phyloP scores from a whole-genome alignment of 345 rosid genomes.

The Raphanus sativus region DNA sequence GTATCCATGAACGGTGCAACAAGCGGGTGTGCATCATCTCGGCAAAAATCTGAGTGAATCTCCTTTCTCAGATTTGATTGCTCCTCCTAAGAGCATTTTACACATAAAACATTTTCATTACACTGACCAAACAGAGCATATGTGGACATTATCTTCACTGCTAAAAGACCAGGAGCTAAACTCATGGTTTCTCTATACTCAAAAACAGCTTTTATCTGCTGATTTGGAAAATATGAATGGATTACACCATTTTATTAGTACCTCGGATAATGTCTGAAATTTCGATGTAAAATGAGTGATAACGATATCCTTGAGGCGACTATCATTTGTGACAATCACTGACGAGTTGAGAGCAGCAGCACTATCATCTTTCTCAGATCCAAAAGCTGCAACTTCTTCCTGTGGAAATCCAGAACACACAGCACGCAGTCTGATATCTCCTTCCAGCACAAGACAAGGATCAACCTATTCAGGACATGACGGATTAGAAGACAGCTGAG shows the following conservation, averaged over 20 bases:
- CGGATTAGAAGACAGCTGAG: conserved; percentile 3
- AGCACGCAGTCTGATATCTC: conserved; percentile 60
- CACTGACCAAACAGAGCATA: background rate
- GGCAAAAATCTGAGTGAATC: conserved; percentile 64
- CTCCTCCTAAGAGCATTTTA: conserved; percentile 59
- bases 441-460: conserved; percentile 69
- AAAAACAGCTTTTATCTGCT: conserved; percentile 2
- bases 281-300: conserved; percentile 55
- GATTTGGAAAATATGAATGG: background rate
- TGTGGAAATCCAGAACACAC: conserved; percentile 41
- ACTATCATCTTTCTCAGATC: conserved; percentile 43
- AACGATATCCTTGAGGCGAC: conserved; percentile 56
- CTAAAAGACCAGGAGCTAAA: conserved; percentile 3
- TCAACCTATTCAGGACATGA: conserved; percentile 54
- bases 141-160: conserved; percentile 11
- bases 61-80: conserved; percentile 54
- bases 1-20: conserved; percentile 86
- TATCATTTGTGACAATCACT: conserved; percentile 48
- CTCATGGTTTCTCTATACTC: background rate
- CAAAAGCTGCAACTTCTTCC: conserved; percentile 35
- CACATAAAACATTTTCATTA: background rate
- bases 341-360: conserved; percentile 59
- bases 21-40: conserved; percentile 75
- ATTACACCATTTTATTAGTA: conserved; percentile 17
- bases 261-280: conserved; percentile 66